Conservation (phyloP, 352 stramenopile genomes). For the Pythium coloratum region DNA sequence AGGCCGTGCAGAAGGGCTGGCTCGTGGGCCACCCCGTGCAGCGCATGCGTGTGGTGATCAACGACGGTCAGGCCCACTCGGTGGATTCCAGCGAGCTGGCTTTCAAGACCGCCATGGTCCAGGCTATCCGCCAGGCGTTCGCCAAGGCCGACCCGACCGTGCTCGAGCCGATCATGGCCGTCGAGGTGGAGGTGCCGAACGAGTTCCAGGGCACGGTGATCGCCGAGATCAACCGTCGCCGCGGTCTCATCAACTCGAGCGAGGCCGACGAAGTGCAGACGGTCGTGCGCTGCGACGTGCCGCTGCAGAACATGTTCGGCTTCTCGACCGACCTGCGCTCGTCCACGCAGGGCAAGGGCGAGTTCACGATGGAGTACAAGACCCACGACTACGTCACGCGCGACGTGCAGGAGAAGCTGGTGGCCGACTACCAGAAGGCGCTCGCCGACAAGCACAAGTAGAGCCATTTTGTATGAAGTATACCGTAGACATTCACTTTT, state of each 20-base stretch:
- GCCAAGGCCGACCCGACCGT: conserved; percentile 91
- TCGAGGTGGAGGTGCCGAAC: conserved; percentile 93
- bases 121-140: conserved; percentile 95
- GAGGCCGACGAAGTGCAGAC: conserved; percentile 95
- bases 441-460: conserved; percentile 81
- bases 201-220: conserved; percentile 96
- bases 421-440: conserved; percentile 93
- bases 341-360: conserved; percentile 96
- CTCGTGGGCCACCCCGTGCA: conserved; percentile 96
- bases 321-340: conserved; percentile 97
- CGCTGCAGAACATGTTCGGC: conserved; percentile 98
- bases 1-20: conserved; percentile 95
- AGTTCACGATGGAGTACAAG: conserved; percentile 99
- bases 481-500: conserved; percentile 8
- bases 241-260: conserved; percentile 95
- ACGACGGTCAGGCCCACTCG: conserved; percentile 93
- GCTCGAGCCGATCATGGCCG: conserved; percentile 96
- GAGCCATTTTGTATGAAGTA: conserved; percentile 7
- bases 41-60: conserved; percentile 83
- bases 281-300: conserved; percentile 93
- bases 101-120: conserved; percentile 95
- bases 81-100: conserved; percentile 99
- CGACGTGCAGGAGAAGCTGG: conserved; percentile 94
- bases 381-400: conserved; percentile 92
- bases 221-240: conserved; percentile 92